These are phyloP conservation scores for Calonectria leucothoes DNA, from an alignment of 2,329 filamentous ascomycete species.

Conservation along the genomic window DNA sequence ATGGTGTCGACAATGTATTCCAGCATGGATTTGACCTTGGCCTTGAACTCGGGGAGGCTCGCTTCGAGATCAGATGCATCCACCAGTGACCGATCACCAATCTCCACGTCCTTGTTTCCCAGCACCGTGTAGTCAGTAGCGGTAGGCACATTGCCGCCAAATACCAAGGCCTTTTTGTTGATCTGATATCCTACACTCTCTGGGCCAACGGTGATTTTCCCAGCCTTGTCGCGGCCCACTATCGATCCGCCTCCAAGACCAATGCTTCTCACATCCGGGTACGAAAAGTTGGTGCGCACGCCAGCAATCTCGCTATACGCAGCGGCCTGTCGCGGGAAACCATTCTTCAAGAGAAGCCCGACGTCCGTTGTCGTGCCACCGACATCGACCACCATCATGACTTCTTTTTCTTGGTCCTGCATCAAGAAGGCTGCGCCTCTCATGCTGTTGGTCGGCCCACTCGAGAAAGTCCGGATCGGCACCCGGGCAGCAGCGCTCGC, in stretches of 20 bases:
- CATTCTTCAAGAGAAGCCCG: conserved; percentile 60
- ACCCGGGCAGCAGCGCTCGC: conserved; percentile 62
- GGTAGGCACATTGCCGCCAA: conserved; percentile 19
- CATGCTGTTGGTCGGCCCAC: conserved; percentile 71
- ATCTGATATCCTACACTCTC: conserved; percentile 22
- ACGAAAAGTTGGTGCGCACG: conserved; percentile 20
- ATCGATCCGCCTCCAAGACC: conserved; percentile 28
- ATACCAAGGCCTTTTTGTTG: background rate
- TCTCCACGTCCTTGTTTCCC: background rate
- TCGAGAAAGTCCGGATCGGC: conserved; percentile 70
- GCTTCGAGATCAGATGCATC: background rate
- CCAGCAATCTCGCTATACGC: conserved; percentile 10
- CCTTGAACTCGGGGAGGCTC: background rate
- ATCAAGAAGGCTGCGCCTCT: conserved; percentile 58
- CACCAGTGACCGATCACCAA: conserved; percentile 4
- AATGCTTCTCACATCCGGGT: conserved; percentile 21
- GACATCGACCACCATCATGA: conserved; percentile 70
- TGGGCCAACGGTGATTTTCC: conserved; percentile 2
- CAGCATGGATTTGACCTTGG: background rate
- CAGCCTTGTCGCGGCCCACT: background rate
- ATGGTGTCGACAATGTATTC: conserved; percentile 11
- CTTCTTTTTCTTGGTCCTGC: conserved; percentile 38
- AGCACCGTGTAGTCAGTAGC: conserved; percentile 18
- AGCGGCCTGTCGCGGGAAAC: conserved; percentile 14
- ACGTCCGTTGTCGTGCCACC: conserved; percentile 74